phyloP scores from a whole-genome alignment of 352 stramenopile species.

The Paralagenidium karlingii region DNA sequence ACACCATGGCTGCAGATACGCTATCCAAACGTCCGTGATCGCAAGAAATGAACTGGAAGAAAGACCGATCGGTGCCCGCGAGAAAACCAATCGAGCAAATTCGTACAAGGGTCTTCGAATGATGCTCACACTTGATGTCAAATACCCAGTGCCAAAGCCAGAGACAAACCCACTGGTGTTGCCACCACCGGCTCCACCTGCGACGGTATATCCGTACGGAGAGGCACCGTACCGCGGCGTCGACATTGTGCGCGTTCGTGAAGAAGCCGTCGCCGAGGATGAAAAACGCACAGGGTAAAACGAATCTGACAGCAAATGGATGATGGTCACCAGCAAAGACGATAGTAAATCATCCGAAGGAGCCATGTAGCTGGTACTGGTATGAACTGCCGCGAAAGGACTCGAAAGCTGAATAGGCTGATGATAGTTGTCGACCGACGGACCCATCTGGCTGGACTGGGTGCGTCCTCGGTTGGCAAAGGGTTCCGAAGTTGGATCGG shows the following conservation, averaged over 20 bases:
- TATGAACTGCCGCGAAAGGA: conserved; percentile 64
- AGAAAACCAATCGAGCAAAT: conserved; percentile 77
- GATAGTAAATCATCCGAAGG: conserved; percentile 73
- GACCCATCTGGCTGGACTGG: background rate
- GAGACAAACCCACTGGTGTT: conserved; percentile 13
- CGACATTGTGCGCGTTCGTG: background rate
- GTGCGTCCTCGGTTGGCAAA: background rate
- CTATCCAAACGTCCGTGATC: conserved; percentile 77
- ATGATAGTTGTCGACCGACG: background rate
- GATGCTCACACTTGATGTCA: conserved; percentile 63
- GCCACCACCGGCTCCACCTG: conserved; percentile 3
- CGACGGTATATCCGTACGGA: too few species aligned
- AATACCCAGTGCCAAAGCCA: conserved; percentile 35
- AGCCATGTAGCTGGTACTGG: conserved; percentile 73
- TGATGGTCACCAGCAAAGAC: conserved; percentile 69
- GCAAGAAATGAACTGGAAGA: conserved; percentile 69
- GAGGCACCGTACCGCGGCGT: too few species aligned
- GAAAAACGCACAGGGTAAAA: conserved; percentile 51
- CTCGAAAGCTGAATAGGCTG: conserved; percentile 19
- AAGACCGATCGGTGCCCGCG: conserved; percentile 55
- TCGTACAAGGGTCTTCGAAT: conserved; percentile 66
- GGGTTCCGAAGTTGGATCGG: conserved; percentile 12
- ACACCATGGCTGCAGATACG: conserved; percentile 78
- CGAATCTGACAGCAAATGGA: conserved; percentile 69
- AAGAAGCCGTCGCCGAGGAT: conserved; percentile 2